Base-by-base conservation (phyloP, 1,284 basidiomycete species). In the Ustilago crameri region DNA sequence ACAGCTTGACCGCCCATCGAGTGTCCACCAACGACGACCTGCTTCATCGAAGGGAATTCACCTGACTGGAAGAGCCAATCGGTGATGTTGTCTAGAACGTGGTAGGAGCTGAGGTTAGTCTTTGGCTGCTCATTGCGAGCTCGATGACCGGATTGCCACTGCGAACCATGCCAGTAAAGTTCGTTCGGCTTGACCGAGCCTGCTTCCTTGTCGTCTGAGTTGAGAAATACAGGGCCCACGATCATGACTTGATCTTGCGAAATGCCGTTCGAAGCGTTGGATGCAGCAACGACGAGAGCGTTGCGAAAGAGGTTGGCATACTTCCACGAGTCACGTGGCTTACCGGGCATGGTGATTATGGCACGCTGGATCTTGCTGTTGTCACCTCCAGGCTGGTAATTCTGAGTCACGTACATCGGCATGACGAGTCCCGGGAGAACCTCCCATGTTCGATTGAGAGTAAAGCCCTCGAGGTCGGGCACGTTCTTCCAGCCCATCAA, bases 261-360 rank as follows among this genome's bases (percentile, higher is more conserved):
- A 18, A 67, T 51, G 4, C 61, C 53, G 46, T 69, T 56, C 42
- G 65, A 44, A 0, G 48, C 22, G 32, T 74, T 77, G 18, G 51
- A 63, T 3, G 70, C 69, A 12, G 68, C 74, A 12, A 71, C 72
- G 20, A 43, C 37, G 4, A 73, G 61, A 1, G 72, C 77, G 35
- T 79, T 80, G 23, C 59, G 52, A 14, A 77, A 61, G 1, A 80
- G 51, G 47, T 75, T 79, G 45, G 70, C 75, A 46, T 80, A 80
- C 56, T 80, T 80, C 79, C 79, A 80, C 32, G 75, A 58, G 40
- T 80, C 79, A 37, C 79, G 64, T 5, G 79, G 79, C 60, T 74
- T 80, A 24, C 79, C 79, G 27, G 79, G 79, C 55, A 64, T 68
- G 12, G 62, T 67, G 20, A 81, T 68, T 53, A 81, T 56, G 38